Conservation (phyloP, 495 filamentous ascomycete species). For the Collariella sp. region DNA sequence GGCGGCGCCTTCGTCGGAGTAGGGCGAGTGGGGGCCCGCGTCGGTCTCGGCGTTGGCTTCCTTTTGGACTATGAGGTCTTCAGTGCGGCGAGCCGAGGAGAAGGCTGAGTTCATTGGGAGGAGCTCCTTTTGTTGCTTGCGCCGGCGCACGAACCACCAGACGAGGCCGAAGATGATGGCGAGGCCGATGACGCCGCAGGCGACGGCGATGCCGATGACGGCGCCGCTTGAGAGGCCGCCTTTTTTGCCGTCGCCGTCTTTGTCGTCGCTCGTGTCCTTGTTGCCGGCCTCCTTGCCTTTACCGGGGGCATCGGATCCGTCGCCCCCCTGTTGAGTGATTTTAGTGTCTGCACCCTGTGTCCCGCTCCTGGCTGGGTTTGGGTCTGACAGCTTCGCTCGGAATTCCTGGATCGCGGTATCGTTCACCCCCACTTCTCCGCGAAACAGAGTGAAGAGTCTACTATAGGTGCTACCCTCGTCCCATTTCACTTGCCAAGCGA, state of each 20-base stretch:
- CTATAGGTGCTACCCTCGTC: no score
- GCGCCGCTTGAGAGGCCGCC: slow-evolving; percentile 28
- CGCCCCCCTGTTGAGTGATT: no score
- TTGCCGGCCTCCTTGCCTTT: not conserved
- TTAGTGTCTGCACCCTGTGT: no score
- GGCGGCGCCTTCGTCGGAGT: slow-evolving; percentile 30
- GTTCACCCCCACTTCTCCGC: no score
- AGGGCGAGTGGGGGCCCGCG: slow-evolving; percentile 29
- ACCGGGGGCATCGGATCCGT: no score
- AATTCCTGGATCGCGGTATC: no score
- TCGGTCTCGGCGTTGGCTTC: slow-evolving; percentile 27
- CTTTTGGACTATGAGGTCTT: slow-evolving; percentile 37
- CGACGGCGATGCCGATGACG: slow-evolving; percentile 39
- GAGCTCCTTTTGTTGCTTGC: slow-evolving; percentile 10
- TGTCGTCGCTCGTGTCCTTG: not conserved
- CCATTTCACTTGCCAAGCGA: no score
- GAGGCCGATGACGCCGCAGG: slow-evolving; percentile 27
- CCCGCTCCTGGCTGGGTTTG: no score
- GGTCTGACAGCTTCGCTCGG: no score
- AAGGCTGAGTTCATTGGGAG: slow-evolving; percentile 8
- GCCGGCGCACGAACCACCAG: slow-evolving; percentile 32
- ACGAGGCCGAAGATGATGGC: slow-evolving; percentile 23
- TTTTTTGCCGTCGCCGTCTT: not conserved
- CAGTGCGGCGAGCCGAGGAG: slow-evolving; percentile 19
- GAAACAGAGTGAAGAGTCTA: no score